These are phyloP conservation scores for Colletotrichum sp. DNA, from an alignment of 2,329 filamentous ascomycete genomes.

Conservation along the genomic window DNA sequence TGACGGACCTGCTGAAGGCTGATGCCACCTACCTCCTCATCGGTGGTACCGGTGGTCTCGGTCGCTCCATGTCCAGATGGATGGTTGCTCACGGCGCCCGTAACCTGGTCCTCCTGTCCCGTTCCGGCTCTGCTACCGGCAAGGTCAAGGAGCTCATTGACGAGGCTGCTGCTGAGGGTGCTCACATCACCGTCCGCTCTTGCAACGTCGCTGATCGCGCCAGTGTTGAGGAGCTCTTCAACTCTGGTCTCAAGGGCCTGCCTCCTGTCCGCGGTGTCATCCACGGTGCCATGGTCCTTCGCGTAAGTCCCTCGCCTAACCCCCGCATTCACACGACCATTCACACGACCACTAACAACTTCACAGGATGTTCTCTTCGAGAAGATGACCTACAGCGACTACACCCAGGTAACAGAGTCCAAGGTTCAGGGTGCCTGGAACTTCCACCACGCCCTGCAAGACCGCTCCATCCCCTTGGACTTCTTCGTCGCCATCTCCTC, in stretches of 20 bases:
- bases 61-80: conserved; percentile 52
- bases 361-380: conserved; percentile 53
- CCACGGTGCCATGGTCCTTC: conserved; percentile 50
- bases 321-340: no score
- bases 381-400: conserved; percentile 57
- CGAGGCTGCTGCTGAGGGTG: conserved; percentile 42
- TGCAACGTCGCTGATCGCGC: conserved; percentile 54
- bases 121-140: conserved; percentile 45
- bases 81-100: conserved; percentile 54
- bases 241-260: conserved; percentile 28
- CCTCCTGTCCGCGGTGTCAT: conserved; percentile 48
- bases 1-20: conserved; percentile 37
- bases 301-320: conserved; percentile 6
- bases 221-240: conserved; percentile 19
- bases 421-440: conserved; percentile 62
- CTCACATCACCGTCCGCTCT: conserved; percentile 46
- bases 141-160: conserved; percentile 39
- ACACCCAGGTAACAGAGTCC: conserved; percentile 50
- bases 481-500: conserved; percentile 63
- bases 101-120: conserved; percentile 53
- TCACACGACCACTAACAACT: background rate
- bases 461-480: conserved; percentile 40
- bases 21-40: conserved; percentile 56
- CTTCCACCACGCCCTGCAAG: conserved; percentile 50
- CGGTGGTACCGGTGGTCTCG: conserved; percentile 58